Evolutionary conservation across 352 stramenopile species (phyloP).

Genomic region (Thraustochytrium sp.): DNA sequence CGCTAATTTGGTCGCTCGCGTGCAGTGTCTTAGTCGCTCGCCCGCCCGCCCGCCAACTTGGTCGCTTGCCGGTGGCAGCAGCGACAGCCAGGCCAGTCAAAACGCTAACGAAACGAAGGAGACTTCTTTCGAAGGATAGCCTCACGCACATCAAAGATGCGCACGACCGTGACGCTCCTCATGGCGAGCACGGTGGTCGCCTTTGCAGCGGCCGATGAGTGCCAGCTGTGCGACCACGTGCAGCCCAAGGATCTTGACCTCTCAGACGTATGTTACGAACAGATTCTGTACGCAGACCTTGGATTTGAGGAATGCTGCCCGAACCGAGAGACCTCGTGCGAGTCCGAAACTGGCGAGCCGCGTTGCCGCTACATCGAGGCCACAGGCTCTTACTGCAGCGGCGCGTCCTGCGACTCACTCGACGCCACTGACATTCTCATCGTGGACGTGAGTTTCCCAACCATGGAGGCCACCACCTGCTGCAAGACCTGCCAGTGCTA

Average conservation of each 20-base stretch:
- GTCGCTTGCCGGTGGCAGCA: too few species aligned
- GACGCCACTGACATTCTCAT: neutral
- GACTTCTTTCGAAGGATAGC: too few species aligned
- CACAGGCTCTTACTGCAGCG: neutral
- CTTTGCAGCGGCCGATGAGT: neutral
- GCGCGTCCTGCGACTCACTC: neutral
- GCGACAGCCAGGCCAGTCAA: too few species aligned
- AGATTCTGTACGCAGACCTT: neutral
- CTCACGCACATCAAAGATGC: too few species aligned
- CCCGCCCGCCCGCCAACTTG: too few species aligned
- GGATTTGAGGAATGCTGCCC: neutral
- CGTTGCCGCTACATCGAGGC: neutral
- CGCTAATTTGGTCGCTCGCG: too few species aligned
- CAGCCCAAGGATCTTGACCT: neutral
- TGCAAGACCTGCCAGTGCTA: constrained; percentile 33
- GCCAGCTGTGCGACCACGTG: neutral
- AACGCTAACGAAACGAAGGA: too few species aligned
- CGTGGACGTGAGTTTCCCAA: neutral
- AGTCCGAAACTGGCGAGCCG: neutral
- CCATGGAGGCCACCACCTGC: neutral
- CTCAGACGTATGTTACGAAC: neutral
- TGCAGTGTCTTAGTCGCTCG: too few species aligned
- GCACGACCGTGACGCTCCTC: neutral
- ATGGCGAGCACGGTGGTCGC: neutral
- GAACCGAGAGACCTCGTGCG: neutral